Percentiles rank a stretch among this genome's conserved stretches.
These are phyloP conservation scores for Phytopythium cucurbitacearum DNA, from an alignment of 352 stramenopile species.

Conservation along the genomic window DNA sequence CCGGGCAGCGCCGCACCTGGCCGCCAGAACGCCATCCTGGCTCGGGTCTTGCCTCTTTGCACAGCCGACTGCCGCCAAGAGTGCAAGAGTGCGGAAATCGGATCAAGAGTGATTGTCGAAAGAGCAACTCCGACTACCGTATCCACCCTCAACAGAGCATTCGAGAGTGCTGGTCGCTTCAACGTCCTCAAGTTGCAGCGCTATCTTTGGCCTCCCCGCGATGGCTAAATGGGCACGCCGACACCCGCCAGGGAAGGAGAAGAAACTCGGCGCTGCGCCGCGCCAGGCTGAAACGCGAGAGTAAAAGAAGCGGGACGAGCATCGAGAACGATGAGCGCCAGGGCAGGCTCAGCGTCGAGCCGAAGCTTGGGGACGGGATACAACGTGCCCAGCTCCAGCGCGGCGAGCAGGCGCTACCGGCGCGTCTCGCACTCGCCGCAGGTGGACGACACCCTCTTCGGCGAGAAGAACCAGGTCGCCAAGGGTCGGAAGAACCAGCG, in stretches of 20 bases:
- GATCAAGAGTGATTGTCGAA: no score
- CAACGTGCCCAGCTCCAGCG: conserved; percentile 7
- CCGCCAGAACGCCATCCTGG: conserved; percentile 62
- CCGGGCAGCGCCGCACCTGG: conserved; percentile 39
- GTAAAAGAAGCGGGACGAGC: no score
- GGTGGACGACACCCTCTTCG: conserved; percentile 77
- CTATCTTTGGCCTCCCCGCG: neutral
- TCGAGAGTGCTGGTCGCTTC: neutral
- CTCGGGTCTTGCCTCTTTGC: neutral
- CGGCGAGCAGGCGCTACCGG: conserved; percentile 43
- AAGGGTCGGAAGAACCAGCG: conserved; percentile 49
- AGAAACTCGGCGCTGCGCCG: neutral
- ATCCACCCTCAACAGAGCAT: no score
- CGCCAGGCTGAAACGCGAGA: neutral
- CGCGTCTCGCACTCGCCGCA: conserved; percentile 52
- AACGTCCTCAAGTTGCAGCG: neutral
- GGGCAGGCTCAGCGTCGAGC: conserved; percentile 24
- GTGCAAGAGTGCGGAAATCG: no score
- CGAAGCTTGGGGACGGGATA: conserved; percentile 8
- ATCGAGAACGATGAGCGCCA: conserved; percentile 21
- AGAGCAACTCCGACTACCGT: no score
- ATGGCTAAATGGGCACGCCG: neutral
- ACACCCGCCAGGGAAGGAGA: neutral
- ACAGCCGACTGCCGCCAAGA: neutral
- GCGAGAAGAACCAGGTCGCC: conserved; percentile 35